phyloP scores from a whole-genome alignment of 176 grass and related monocot species.

The Chloris gayana region DNA sequence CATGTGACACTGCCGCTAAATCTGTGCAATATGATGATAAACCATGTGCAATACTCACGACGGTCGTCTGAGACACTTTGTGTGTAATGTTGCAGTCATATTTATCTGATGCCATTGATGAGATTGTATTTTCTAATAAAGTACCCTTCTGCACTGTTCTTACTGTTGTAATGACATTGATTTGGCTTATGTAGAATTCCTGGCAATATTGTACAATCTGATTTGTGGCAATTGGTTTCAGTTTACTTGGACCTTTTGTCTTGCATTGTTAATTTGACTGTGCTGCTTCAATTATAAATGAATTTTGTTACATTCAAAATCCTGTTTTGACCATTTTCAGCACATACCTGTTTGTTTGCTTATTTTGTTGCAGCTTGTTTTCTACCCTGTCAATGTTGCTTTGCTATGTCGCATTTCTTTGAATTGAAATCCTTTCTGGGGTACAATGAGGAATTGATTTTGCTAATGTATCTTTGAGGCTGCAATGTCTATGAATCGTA shows the following conservation, averaged over 20 bases:
- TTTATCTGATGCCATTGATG: slow-evolving; percentile 37
- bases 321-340: not conserved
- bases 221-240: not conserved
- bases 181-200: too few species aligned
- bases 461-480: slow-evolving; percentile 51
- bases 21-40: slow-evolving; percentile 34
- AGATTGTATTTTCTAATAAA: not conserved
- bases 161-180: not conserved
- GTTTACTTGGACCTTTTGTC: not conserved
- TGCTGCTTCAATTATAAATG: too few species aligned
- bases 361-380: not conserved
- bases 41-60: slow-evolving; percentile 44
- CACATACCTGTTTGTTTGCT: not conserved
- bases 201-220: not conserved
- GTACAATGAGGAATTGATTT: slow-evolving; percentile 37
- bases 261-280: not conserved
- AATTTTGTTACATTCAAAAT: not conserved
- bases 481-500: slow-evolving; percentile 13
- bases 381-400: not conserved
- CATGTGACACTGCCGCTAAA: not conserved
- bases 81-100: slow-evolving; percentile 70
- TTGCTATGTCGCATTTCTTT: too few species aligned
- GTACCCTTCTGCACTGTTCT: not conserved
- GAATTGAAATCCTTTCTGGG: not conserved
- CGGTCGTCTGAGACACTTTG: slow-evolving; percentile 70